Evolutionary conservation across 768 basidiomycete species (phyloP).

Genomic region (Dioszegia aurantiaca): DNA sequence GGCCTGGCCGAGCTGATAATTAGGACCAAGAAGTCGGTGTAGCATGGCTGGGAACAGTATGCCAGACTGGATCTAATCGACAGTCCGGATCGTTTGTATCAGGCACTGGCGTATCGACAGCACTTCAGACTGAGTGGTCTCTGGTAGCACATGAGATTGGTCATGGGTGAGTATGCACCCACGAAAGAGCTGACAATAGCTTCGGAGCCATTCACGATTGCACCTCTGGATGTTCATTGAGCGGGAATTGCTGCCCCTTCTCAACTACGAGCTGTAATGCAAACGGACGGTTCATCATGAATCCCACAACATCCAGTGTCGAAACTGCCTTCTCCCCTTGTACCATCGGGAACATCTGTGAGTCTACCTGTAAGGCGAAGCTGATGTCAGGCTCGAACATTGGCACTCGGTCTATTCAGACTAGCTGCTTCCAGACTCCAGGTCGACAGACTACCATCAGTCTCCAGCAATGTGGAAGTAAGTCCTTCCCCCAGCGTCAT

Average conservation of each 20-base stretch:
- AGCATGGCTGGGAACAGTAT: slow-evolving; percentile 80
- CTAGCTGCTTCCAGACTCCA: slow-evolving; percentile 68
- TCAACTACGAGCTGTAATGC: slow-evolving; percentile 63
- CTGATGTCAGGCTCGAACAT: slow-evolving; percentile 62
- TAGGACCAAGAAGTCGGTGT: slow-evolving; percentile 60
- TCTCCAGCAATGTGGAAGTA: slow-evolving; percentile 47
- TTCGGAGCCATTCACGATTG: slow-evolving; percentile 78
- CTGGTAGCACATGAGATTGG: slow-evolving; percentile 50
- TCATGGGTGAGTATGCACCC: slow-evolving; percentile 29
- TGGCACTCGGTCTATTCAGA: slow-evolving; percentile 57
- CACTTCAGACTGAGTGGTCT: slow-evolving; percentile 63
- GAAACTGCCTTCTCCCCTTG: slow-evolving; percentile 75
- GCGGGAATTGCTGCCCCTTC: slow-evolving; percentile 67
- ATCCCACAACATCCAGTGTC: slow-evolving; percentile 62
- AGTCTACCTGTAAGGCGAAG: slow-evolving; percentile 7
- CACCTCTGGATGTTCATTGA: slow-evolving; percentile 62
- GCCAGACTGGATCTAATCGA: slow-evolving; percentile 55
- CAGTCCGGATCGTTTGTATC: slow-evolving; percentile 60
- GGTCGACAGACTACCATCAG: slow-evolving; percentile 50
- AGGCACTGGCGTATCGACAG: slow-evolving; percentile 77
- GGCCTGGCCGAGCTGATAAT: not conserved
- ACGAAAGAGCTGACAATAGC: slow-evolving; percentile 57
- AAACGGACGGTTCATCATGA: slow-evolving; percentile 74
- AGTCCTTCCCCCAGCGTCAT: slow-evolving; percentile 19
- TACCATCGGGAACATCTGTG: slow-evolving; percentile 80